These are phyloP conservation scores for Russula compacta DNA, from an alignment of 768 basidiomycete genomes.

Conservation along the genomic window DNA sequence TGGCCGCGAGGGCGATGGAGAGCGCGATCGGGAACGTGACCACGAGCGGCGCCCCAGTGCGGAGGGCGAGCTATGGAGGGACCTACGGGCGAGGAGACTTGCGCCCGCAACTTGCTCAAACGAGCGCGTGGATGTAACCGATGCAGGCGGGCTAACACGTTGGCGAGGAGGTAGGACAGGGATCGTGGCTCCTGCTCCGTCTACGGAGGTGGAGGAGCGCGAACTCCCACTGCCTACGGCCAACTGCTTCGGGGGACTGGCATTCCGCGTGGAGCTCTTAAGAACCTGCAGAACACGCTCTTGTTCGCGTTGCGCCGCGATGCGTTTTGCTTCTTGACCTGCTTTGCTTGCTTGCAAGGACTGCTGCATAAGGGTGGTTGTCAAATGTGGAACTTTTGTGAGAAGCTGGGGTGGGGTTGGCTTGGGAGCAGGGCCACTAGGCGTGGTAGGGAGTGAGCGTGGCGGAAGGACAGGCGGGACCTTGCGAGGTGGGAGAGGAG, in stretches of 20 bases:
- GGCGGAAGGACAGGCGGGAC: conserved; percentile 18
- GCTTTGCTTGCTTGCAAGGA: conserved; percentile 65
- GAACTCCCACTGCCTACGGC: conserved; percentile 11
- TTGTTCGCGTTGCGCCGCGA: conserved; percentile 57
- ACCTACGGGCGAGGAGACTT: conserved; percentile 12
- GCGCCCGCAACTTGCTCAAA: conserved; percentile 38
- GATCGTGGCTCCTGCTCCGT: conserved; percentile 19
- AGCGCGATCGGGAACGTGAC: conserved; percentile 10
- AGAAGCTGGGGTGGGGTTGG: conserved; percentile 19
- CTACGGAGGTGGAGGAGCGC: conserved; percentile 18
- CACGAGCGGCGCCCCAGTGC: background rate
- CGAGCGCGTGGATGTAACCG: conserved; percentile 30
- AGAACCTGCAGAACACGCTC: conserved; percentile 64
- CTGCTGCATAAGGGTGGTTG: conserved; percentile 62
- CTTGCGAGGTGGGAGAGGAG: conserved; percentile 17
- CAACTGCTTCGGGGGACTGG: background rate
- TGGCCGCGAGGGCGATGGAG: conserved; percentile 29
- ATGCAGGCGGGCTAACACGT: conserved; percentile 27
- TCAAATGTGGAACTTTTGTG: conserved; percentile 36
- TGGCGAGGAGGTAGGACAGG: conserved; percentile 33
- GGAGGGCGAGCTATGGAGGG: conserved; percentile 3
- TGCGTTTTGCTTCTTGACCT: conserved; percentile 60
- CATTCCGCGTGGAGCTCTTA: conserved; percentile 42
- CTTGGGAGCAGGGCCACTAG: conserved; percentile 12
- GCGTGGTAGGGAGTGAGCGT: conserved; percentile 17